Evolutionary conservation across 1,284 basidiomycete genomes (phyloP), one percentile per base, ranked within the genome.

Genomic region (Ganoderma lucidum): DNA sequence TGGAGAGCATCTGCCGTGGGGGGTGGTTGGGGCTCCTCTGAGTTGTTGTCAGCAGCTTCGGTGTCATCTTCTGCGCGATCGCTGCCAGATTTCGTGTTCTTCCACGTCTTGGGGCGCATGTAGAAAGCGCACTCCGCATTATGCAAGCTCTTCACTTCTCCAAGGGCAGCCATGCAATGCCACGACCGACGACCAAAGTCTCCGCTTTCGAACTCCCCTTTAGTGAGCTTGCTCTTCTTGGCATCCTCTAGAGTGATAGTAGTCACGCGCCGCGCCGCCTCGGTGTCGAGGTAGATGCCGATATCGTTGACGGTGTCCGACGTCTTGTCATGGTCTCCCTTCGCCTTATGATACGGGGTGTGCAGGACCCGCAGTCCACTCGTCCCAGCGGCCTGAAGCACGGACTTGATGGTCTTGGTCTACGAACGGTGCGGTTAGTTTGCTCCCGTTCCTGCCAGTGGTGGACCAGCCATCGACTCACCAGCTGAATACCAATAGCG

Each of bases 271-370:
- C 45, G 19, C n/a, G n/a, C n/a, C 1, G 45, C 45, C 45, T 48
- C n/a, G 45, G 45, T 37, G 35, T 58, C 55, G 55, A 58, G 3
- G 55, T 37, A 32, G 55, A 58, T 37, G 55, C 55, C 55, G 55
- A 58, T 58, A 30, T 58, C 35, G 35, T 58, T 37, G 45, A 48
- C n/a, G n/a, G 45, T 48, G 45, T 48, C 23, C n/a, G 45, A 8
- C 15, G 15, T 3, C 45, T 23, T 23, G 23, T 23, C 15, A 15
- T 48, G 45, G 45, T 48, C 45, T n/a, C 45, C 45, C 45, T 48
- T 48, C 45, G n/a, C n/a, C n/a, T 48, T 48, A n/a, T 48, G 45
- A 48, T 15, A 23, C 8, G 45, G 45, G 41, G 41, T 48, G 19
- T 48, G 45, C 45, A 48, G n/a, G 45, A 48, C 45, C 1, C 45